Conservation (phyloP, 352 stramenopile species). For the Pythium coloratum region DNA sequence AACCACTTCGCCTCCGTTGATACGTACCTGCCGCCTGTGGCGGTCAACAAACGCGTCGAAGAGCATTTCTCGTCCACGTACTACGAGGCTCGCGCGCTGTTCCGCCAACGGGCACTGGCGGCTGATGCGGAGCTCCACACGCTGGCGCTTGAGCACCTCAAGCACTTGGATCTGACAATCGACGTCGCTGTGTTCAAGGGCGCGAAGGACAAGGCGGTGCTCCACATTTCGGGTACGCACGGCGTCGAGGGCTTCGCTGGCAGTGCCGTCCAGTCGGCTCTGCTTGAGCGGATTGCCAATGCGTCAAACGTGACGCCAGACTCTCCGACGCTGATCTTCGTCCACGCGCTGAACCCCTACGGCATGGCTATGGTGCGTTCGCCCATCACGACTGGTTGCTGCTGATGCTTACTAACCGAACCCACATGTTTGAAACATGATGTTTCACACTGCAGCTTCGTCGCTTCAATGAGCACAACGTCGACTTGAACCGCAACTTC, state of each 20-base stretch:
- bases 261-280: slow-evolving; percentile 55
- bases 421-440: too few relatives aligned
- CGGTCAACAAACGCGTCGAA: slow-evolving; percentile 15
- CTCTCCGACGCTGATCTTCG: slow-evolving; percentile 61
- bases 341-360: slow-evolving; percentile 84
- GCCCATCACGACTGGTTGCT: neutral
- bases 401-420: too few relatives aligned
- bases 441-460: slow-evolving; percentile 45
- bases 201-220: slow-evolving; percentile 21
- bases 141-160: slow-evolving; percentile 23
- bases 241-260: slow-evolving; percentile 51
- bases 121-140: slow-evolving; percentile 26
- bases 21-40: slow-evolving; percentile 17
- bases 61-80: slow-evolving; percentile 34
- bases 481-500: slow-evolving; percentile 93
- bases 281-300: slow-evolving; percentile 24
- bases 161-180: slow-evolving; percentile 35
- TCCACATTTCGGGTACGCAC: slow-evolving; percentile 53
- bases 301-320: slow-evolving; percentile 10
- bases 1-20: slow-evolving; percentile 31
- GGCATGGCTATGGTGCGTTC: slow-evolving; percentile 58
- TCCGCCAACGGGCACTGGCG: slow-evolving; percentile 22
- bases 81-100: slow-evolving; percentile 36
- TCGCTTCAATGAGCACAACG: slow-evolving; percentile 91
- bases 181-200: slow-evolving; percentile 38